Conservation (phyloP, 768 basidiomycete species). For the Boletus rex-veris region DNA sequence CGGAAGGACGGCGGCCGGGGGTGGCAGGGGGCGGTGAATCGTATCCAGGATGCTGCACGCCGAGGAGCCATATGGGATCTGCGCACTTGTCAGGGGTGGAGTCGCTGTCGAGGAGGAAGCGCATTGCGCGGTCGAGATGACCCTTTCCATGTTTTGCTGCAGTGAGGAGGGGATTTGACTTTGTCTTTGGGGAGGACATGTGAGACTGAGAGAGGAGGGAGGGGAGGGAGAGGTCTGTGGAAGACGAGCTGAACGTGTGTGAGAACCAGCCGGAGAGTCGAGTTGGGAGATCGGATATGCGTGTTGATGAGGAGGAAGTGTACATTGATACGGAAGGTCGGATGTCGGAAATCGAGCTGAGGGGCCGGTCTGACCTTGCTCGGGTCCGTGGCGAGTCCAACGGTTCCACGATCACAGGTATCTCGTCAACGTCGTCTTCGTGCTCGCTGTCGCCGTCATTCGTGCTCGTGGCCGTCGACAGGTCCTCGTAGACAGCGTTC, state of each 20-base stretch:
- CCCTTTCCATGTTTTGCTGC: slow-evolving; percentile 74
- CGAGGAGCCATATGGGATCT: slow-evolving; percentile 88
- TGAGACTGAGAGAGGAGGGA: slow-evolving; percentile 50
- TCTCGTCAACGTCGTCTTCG: slow-evolving; percentile 41
- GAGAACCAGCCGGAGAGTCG: slow-evolving; percentile 80
- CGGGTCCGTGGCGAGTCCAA: slow-evolving; percentile 50
- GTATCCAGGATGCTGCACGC: slow-evolving; percentile 76
- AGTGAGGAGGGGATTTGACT: slow-evolving; percentile 52
- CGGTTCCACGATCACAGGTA: slow-evolving; percentile 70
- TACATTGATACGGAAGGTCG: slow-evolving; percentile 46
- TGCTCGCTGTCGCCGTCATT: slow-evolving; percentile 32
- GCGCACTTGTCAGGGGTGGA: slow-evolving; percentile 76
- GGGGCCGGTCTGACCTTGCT: slow-evolving; percentile 55
- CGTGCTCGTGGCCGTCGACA: background rate
- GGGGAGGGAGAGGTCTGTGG: slow-evolving; percentile 69
- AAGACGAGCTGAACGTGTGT: slow-evolving; percentile 69
- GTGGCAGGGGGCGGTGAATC: slow-evolving; percentile 39
- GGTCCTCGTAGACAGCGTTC: slow-evolving; percentile 20
- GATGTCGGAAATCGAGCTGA: slow-evolving; percentile 41
- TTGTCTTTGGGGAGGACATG: slow-evolving; percentile 41
- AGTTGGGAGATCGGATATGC: slow-evolving; percentile 67
- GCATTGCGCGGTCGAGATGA: slow-evolving; percentile 77
- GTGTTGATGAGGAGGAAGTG: slow-evolving; percentile 42
- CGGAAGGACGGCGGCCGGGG: slow-evolving; percentile 37
- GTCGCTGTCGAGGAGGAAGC: slow-evolving; percentile 90